Evolutionary conservation across 345 rosid species (phyloP).

Genomic region (Citrus trifoliata): DNA sequence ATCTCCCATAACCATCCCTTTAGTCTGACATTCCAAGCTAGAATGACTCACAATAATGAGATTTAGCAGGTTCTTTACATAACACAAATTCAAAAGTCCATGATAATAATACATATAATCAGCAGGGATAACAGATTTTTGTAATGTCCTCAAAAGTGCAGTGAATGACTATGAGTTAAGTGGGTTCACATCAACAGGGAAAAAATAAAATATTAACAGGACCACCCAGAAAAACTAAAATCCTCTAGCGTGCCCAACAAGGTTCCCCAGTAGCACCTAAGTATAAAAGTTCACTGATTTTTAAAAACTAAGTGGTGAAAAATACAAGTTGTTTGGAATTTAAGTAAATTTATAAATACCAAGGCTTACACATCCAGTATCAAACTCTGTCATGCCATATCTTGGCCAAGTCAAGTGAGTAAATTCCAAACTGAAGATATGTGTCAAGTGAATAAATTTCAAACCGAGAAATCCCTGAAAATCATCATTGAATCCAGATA

Average conservation of each 20-base stretch:
- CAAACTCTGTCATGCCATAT: constrained; percentile 1
- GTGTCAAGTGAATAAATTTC: neutral
- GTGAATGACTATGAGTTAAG: neutral
- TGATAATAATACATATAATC: neutral
- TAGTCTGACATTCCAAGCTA: neutral
- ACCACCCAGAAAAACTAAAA: neutral
- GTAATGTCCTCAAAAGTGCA: neutral
- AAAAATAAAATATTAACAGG: neutral
- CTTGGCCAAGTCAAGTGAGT: neutral
- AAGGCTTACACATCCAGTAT: neutral
- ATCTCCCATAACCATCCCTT: neutral
- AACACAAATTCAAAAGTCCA: neutral
- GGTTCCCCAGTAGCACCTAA: neutral
- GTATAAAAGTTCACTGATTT: neutral
- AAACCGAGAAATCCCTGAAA: neutral
- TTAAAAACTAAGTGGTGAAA: neutral
- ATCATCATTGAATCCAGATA: neutral
- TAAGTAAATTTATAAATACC: neutral
- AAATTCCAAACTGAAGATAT: neutral
- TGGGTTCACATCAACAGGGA: neutral
- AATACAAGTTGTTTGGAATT: neutral
- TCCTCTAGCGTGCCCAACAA: neutral
- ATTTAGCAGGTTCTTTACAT: neutral
- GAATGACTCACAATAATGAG: neutral
- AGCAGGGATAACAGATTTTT: neutral